Conservation (phyloP, 768 basidiomycete species). For the Boletus coccyginus region DNA sequence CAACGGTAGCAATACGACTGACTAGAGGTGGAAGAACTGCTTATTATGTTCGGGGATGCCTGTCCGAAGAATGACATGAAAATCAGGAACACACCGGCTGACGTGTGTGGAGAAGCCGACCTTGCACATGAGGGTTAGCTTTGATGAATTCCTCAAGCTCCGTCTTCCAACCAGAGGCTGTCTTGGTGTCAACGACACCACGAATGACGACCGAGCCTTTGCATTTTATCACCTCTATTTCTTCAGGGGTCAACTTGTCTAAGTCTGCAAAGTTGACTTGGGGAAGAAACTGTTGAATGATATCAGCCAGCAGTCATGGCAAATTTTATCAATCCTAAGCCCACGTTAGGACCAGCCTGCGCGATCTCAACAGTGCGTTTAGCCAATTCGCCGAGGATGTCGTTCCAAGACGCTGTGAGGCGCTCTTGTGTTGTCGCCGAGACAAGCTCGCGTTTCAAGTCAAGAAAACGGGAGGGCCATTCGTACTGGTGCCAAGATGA, state of each 20-base stretch:
- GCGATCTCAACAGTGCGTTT: constrained; percentile 44
- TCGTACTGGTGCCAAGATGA: neutral
- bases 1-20: constrained; percentile 16
- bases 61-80: constrained; percentile 15
- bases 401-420: constrained; percentile 54
- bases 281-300: constrained; percentile 49
- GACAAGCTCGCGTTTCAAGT: constrained; percentile 59
- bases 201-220: constrained; percentile 61
- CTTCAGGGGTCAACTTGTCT: constrained; percentile 41
- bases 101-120: constrained; percentile 25
- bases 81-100: neutral
- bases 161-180: constrained; percentile 58
- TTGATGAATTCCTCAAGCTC: constrained; percentile 54
- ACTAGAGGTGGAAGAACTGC: constrained; percentile 77
- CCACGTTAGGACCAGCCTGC: constrained; percentile 47
- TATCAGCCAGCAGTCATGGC: neutral
- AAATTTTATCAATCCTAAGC: constrained; percentile 14
- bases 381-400: constrained; percentile 52
- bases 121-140: constrained; percentile 54
- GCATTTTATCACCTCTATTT: constrained; percentile 48
- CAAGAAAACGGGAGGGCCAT: constrained; percentile 44
- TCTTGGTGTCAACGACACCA: constrained; percentile 54
- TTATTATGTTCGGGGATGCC: constrained; percentile 57
- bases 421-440: constrained; percentile 45
- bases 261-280: constrained; percentile 59